Evolutionary conservation across 116 monocot genomes (phyloP).

Genomic region (Iris pallida): DNA sequence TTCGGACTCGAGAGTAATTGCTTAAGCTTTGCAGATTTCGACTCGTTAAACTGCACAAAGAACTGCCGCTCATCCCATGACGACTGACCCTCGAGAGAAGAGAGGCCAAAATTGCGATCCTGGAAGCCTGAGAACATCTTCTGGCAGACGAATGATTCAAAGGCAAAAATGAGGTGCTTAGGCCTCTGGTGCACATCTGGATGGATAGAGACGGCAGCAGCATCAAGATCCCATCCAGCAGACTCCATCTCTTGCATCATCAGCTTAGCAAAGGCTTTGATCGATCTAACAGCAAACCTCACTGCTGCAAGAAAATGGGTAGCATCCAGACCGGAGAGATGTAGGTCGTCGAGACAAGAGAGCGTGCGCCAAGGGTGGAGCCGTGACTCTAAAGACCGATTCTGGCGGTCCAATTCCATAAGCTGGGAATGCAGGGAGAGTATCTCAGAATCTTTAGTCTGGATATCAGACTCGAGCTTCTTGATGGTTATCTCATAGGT

Average conservation of each 20-base stretch:
- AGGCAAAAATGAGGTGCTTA: slow-evolving; percentile 36
- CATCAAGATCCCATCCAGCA: slow-evolving; percentile 56
- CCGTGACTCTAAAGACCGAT: slow-evolving; percentile 29
- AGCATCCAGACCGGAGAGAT: slow-evolving; percentile 53
- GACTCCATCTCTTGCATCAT: slow-evolving; percentile 58
- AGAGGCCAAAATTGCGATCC: slow-evolving; percentile 26
- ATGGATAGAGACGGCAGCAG: slow-evolving; percentile 45
- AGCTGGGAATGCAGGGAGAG: slow-evolving; percentile 28
- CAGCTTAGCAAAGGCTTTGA: slow-evolving; percentile 44
- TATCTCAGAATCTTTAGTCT: slow-evolving; percentile 37
- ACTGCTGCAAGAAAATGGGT: slow-evolving; percentile 56
- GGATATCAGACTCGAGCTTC: slow-evolving; percentile 56
- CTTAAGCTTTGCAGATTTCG: slow-evolving; percentile 13
- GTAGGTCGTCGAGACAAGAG: slow-evolving; percentile 42
- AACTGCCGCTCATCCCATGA: slow-evolving; percentile 27
- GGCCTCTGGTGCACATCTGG: slow-evolving; percentile 24
- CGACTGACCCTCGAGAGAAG: background rate
- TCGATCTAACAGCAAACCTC: slow-evolving; percentile 44
- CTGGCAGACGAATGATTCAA: slow-evolving; percentile 61
- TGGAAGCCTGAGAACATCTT: slow-evolving; percentile 79
- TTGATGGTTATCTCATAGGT: slow-evolving; percentile 62
- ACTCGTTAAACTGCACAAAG: slow-evolving; percentile 45
- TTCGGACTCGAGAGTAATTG: background rate
- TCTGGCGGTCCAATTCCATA: slow-evolving; percentile 23
- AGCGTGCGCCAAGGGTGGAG: slow-evolving; percentile 35